Base-by-base conservation (phyloP, 176 grass and related monocot genomes). In the Oryza meyeriana region DNA sequence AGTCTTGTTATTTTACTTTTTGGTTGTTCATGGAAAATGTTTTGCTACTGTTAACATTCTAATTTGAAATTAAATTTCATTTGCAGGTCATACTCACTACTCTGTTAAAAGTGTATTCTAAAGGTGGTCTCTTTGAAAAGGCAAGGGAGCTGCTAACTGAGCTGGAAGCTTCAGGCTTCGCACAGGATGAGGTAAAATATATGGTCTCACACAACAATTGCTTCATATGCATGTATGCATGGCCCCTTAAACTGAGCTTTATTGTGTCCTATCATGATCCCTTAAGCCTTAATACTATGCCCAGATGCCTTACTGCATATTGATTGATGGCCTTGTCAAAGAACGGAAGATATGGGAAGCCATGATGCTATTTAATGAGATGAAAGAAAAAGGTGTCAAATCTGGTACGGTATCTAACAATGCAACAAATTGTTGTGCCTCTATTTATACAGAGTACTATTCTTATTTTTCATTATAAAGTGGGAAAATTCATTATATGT, bases 71-170 rank as follows among this genome's bases (percentile, higher is more conserved):
- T 71, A 58, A 48, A 61, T 38, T 82, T 10, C 12, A 47, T 32
- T 67, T 86, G 79, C 81, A 98, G 92, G 92, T 98, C 87, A 91
- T 95, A 71, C 64, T 98, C 62, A 95, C 87, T 71, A 98, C 95
- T 93, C 85, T 95, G 50, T 87, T 98, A 67, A 98, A 98, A 81
- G 95, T 98, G 40, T 98, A 98, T 88, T 92, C 88, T 84, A 95
- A 88, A 88, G 88, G 88, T 36, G 90, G 93, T 84, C 82, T 98
- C 61, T 98, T 98, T 88, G 90, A 98, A 75, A 98, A 98, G 81
- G 87, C 92, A 71, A 86, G 88, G 36, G 85, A 91, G 35, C 77
- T 95, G n/a, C 88, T 98, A 77, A 47, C 69, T 45, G 88, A 98
- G 76, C 72, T 98, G 78, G 88, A 91, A 88, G 73, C 82, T 76